These are phyloP conservation scores for Debaryomyces prosopidis DNA, from an alignment of 805 yeast species.

Conservation along the genomic window DNA sequence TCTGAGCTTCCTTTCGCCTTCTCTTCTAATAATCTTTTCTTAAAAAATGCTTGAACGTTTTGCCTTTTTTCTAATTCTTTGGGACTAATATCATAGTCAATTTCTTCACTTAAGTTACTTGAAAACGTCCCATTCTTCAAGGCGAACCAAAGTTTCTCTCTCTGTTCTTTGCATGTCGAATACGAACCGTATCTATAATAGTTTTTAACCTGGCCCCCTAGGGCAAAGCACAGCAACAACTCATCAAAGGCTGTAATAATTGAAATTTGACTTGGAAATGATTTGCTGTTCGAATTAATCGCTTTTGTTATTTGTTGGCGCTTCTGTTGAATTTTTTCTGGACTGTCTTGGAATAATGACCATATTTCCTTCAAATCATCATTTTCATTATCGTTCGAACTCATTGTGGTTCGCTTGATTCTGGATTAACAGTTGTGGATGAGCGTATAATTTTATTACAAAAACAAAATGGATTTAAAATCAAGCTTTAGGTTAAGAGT, in stretches of 20 bases:
- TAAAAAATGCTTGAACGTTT: conserved; percentile 69
- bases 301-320: conserved; percentile 21
- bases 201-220: conserved; percentile 86
- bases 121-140: conserved; percentile 48
- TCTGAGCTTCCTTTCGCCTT: conserved; percentile 74
- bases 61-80: conserved; percentile 51
- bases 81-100: conserved; percentile 14
- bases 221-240: conserved; percentile 78
- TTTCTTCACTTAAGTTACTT: conserved; percentile 15
- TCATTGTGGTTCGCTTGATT: neutral
- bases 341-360: conserved; percentile 30
- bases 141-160: conserved; percentile 81
- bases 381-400: conserved; percentile 14
- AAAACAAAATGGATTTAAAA: neutral
- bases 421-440: conserved; percentile 1
- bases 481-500: no score
- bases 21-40: conserved; percentile 58
- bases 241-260: conserved; percentile 82
- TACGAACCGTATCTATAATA: conserved; percentile 83
- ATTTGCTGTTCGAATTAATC: conserved; percentile 19
- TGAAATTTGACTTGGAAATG: conserved; percentile 36
- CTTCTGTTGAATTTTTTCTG: conserved; percentile 25
- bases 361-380: conserved; percentile 30
- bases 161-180: conserved; percentile 66
- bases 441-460: neutral